These are phyloP conservation scores for Pogostemon cablin DNA, from an alignment of 257 asterid genomes.

Conservation along the genomic window DNA sequence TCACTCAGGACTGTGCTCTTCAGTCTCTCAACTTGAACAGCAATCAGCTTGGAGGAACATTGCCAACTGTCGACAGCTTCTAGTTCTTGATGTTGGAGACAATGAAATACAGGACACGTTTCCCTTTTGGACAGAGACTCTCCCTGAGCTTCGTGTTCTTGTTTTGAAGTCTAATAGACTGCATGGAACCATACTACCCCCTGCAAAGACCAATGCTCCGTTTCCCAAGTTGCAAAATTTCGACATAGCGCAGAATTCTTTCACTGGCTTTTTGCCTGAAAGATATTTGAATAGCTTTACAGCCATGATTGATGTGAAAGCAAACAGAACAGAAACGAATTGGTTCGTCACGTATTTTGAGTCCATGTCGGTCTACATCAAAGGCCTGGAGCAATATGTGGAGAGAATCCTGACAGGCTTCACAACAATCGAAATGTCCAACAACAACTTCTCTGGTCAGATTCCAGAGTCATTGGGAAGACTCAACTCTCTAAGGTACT, in stretches of 20 bases:
- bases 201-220: neutral
- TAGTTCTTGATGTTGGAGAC: neutral
- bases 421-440: neutral
- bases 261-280: neutral
- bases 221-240: conserved; percentile 10
- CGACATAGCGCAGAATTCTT: neutral
- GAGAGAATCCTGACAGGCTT: conserved; percentile 9
- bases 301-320: conserved; percentile 16
- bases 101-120: neutral
- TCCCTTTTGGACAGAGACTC: neutral
- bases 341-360: neutral
- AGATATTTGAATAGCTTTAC: neutral
- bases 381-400: conserved; percentile 6
- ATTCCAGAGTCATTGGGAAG: conserved; percentile 1
- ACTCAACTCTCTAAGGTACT: conserved; percentile 12
- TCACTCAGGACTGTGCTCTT: neutral
- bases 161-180: conserved; percentile 2
- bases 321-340: neutral
- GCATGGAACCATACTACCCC: neutral
- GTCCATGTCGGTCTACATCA: neutral
- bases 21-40: neutral
- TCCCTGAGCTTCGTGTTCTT: neutral
- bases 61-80: conserved; percentile 2
- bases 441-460: neutral
- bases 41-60: conserved; percentile 8